A percentile compares a stretch with the other conserved stretches of the same genome.
These are phyloP conservation scores for Apiospora koreana DNA, from an alignment of 2,329 filamentous ascomycete genomes.

Conservation along the genomic window DNA sequence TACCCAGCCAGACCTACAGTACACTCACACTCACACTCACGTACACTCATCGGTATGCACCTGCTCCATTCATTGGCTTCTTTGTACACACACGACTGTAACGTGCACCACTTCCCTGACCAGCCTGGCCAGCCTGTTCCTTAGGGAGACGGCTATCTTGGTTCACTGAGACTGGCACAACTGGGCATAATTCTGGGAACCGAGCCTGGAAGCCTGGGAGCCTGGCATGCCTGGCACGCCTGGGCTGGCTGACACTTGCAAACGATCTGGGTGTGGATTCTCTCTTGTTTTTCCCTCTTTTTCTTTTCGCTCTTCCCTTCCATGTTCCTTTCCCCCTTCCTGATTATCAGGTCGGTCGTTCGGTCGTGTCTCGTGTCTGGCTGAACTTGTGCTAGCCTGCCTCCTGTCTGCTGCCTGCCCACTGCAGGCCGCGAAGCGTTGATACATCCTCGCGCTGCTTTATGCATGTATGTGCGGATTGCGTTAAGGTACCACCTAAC, in stretches of 20 bases:
- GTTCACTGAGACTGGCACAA: background rate
- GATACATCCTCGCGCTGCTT: conserved; percentile 1
- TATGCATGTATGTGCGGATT: background rate
- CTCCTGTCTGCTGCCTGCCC: background rate
- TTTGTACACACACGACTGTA: background rate
- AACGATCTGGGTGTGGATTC: background rate
- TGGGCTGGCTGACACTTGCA: no score
- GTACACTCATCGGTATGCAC: conserved; percentile 2
- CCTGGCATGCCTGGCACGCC: no score
- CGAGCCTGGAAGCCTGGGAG: background rate
- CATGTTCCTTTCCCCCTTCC: background rate
- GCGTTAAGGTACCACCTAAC: conserved; percentile 4
- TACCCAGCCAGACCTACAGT: background rate
- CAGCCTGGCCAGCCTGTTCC: background rate
- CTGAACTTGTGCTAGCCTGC: conserved; percentile 6
- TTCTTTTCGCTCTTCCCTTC: background rate
- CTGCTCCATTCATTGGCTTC: background rate
- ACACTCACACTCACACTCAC: background rate
- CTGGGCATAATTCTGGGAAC: conserved; percentile 7
- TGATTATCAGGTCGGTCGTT: background rate
- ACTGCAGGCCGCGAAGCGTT: background rate
- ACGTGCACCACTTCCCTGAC: background rate
- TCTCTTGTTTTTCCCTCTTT: background rate
- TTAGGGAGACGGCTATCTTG: conserved; percentile 1
- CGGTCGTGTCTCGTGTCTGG: background rate